Evolutionary conservation across 192 early-diverging fungal genomes (phyloP).

Genomic region (Thamnidium elegans): DNA sequence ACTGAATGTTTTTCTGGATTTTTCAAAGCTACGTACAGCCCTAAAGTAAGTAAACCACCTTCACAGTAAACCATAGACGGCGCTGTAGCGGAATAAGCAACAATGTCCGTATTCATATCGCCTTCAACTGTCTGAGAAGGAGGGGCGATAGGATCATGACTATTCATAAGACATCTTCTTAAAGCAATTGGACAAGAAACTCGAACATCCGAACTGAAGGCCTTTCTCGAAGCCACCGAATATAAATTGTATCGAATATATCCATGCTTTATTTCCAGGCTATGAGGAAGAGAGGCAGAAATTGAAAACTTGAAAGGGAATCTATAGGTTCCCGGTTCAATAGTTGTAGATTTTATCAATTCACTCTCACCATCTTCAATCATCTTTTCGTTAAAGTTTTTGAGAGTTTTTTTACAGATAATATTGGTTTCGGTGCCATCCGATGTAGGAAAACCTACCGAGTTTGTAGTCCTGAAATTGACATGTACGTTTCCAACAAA

Average conservation of each 20-base stretch:
- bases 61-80: conserved; percentile 35
- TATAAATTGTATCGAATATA: conserved; percentile 42
- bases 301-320: conserved; percentile 22
- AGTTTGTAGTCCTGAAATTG: conserved; percentile 12
- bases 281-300: conserved; percentile 33
- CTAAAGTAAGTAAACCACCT: conserved; percentile 33
- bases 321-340: conserved; percentile 18
- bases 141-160: background rate
- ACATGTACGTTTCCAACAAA: conserved; percentile 23
- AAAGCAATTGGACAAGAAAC: conserved; percentile 38
- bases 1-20: conserved; percentile 9
- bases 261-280: conserved; percentile 41
- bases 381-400: conserved; percentile 1
- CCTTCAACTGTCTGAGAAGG: conserved; percentile 17
- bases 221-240: conserved; percentile 28
- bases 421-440: conserved; percentile 2
- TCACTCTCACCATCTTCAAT: conserved; percentile 12
- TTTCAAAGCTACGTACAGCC: conserved; percentile 19
- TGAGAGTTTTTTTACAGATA: background rate
- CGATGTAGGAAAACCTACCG: background rate
- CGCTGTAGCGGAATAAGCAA: conserved; percentile 26
- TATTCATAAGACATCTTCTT: conserved; percentile 38
- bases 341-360: background rate
- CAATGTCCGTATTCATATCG: background rate
- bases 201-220: conserved; percentile 39